Evolutionary conservation across 2,329 filamentous ascomycete genomes (phyloP), one percentile per base, ranked within the genome.

Genomic region (Botryotinia calthae): DNA sequence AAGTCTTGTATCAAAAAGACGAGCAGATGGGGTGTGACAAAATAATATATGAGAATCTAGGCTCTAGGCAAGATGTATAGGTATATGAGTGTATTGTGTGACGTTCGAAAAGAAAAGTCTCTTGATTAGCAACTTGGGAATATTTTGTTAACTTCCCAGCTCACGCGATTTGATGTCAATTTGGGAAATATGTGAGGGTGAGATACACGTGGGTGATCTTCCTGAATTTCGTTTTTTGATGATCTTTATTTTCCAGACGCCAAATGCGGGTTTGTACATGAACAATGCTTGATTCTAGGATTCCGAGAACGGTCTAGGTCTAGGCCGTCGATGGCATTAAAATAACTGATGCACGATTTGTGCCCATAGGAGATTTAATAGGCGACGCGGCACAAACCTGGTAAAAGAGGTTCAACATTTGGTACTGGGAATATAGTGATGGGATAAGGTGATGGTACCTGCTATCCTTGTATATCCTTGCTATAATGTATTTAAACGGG

Each of bases 391-490:
- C 66, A 73, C 66, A 64, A 73, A 70, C 51, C 71, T 59, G 56
- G 67, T 54, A 48, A 37, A 61, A 46, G 58, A 51, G 64, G 61
- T 28, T 61, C 34, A 64, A 56, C 48, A 40, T 54, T 58, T 70
- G 56, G 54, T 70, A 70, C 66, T 70, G 71, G 66, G 46, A 64
- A 72, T 67, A 67, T 44, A 37, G 37, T 37, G 40, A 73, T 44
- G 67, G 51, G 58, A 64, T 56, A 70, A 72, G 65, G 67, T 42
- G 54, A 58, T 70, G 66, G 71, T 73, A 65, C 71, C 28, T 73
- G 64, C 71, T 59, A 72, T 69, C 71, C 71, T 62, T 73, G 66
- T 62, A 48, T 56, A 71, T 71, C 66, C 67, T 70, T 73, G 71
- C 71, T 64, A 64, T n/a, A 63, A 22, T 48, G 42, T 44, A 40